These are phyloP conservation scores for Trichoderma koningiopsis DNA, from an alignment of 2,329 filamentous ascomycete species.

Conservation along the genomic window DNA sequence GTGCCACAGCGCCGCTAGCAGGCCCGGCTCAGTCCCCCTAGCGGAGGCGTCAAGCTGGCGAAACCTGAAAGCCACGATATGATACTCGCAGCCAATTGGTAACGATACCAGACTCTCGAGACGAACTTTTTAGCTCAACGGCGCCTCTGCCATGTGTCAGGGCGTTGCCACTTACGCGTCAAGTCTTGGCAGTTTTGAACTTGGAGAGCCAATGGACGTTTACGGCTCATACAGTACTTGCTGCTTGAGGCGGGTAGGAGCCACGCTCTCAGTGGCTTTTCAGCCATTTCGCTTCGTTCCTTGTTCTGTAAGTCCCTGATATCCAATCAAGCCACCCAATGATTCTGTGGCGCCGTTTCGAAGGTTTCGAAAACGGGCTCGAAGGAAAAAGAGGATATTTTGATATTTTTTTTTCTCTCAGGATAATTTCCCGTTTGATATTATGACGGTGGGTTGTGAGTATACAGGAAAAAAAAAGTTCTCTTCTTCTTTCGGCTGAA, in stretches of 20 bases:
- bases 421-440: background rate
- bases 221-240: background rate
- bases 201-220: background rate
- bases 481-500: background rate
- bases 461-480: background rate
- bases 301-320: background rate
- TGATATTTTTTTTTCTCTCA: background rate
- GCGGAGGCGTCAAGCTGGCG: background rate
- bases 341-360: conserved; percentile 15
- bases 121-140: background rate
- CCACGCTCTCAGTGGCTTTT: conserved; percentile 6
- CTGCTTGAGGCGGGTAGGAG: background rate
- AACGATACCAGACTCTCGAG: background rate
- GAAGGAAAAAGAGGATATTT: background rate
- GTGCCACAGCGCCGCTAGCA: background rate
- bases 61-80: background rate
- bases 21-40: background rate
- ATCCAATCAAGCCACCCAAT: background rate
- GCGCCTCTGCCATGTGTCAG: background rate
- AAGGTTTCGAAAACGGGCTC: conserved; percentile 6
- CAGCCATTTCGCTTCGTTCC: background rate
- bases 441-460: conserved; percentile 9
- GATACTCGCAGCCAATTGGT: background rate
- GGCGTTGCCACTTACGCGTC: conserved; percentile 7
- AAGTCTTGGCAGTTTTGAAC: background rate